Conservation (phyloP, 352 stramenopile genomes). For the Pythium chondricola region DNA sequence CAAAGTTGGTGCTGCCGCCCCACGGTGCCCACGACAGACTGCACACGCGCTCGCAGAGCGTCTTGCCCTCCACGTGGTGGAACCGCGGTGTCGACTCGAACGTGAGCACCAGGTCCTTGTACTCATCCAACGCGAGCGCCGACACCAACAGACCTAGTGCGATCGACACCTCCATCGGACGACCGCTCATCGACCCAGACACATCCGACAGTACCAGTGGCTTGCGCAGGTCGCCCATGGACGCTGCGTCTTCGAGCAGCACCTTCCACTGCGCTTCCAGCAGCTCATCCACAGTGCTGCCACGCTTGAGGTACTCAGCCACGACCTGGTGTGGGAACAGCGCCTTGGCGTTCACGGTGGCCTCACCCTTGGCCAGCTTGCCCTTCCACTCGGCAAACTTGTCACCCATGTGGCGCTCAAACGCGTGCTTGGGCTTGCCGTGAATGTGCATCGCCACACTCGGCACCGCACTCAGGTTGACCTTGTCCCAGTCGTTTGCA, state of each 20-base stretch:
- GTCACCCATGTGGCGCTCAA: constrained; percentile 26
- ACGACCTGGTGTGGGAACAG: constrained; percentile 50
- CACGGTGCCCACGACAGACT: constrained; percentile 23
- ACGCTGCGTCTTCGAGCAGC: constrained; percentile 23
- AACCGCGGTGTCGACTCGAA: constrained; percentile 36
- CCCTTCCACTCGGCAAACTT: constrained; percentile 32
- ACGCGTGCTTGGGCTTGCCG: constrained; percentile 33
- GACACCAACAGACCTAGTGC: constrained; percentile 37
- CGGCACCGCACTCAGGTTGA: constrained; percentile 33
- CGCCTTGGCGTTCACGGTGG: constrained; percentile 38
- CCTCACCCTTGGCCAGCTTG: constrained; percentile 23
- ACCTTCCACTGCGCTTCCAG: constrained; percentile 51
- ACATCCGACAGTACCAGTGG: constrained; percentile 51
- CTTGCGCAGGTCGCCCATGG: constrained; percentile 18
- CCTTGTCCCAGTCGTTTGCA: constrained; percentile 38
- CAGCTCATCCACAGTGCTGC: constrained; percentile 21
- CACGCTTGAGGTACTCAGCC: constrained; percentile 23
- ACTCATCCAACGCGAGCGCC: constrained; percentile 31
- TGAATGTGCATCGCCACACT: constrained; percentile 45
- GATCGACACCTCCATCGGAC: constrained; percentile 37
- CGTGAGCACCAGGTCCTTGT: constrained; percentile 49
- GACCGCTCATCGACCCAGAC: constrained; percentile 32
- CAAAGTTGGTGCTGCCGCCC: constrained; percentile 59
- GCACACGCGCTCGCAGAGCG: constrained; percentile 25
- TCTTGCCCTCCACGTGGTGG: constrained; percentile 28